These are phyloP conservation scores for Boeremia lycopersici DNA, from an alignment of 2,329 filamentous ascomycete genomes.

Conservation along the genomic window DNA sequence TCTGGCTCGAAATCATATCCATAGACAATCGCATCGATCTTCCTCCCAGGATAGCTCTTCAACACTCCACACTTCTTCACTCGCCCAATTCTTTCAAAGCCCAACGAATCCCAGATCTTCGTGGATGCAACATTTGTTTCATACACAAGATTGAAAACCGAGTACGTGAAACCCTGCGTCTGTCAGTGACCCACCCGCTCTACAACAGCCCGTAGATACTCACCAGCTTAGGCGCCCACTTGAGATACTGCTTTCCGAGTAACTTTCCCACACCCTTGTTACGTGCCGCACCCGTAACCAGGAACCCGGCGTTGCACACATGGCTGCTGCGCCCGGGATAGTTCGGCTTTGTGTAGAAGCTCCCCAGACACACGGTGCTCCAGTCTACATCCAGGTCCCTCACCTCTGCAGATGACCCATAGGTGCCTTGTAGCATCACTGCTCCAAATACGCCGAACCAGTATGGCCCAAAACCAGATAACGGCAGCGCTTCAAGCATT, in stretches of 20 bases:
- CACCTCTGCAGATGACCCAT: constrained; percentile 57
- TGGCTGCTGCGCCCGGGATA: constrained; percentile 86
- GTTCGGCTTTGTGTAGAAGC: constrained; percentile 81
- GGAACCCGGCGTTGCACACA: constrained; percentile 67
- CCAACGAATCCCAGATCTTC: constrained; percentile 53
- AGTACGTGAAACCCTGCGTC: constrained; percentile 75
- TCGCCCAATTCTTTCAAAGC: constrained; percentile 84
- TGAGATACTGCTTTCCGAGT: constrained; percentile 52
- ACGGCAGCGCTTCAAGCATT: constrained; percentile 74
- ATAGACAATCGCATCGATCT: constrained; percentile 18
- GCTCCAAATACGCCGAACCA: constrained; percentile 89
- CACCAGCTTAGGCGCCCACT: constrained; percentile 52
- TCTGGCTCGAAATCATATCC: constrained; percentile 18
- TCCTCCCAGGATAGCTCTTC: constrained; percentile 16
- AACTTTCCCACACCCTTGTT: constrained; percentile 51
- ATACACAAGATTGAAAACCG: constrained; percentile 88
- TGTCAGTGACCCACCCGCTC: not conserved
- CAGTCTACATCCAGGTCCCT: constrained; percentile 52
- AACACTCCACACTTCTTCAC: constrained; percentile 55
- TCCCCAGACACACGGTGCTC: constrained; percentile 77
- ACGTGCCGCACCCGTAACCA: constrained; percentile 47
- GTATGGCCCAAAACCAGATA: constrained; percentile 75
- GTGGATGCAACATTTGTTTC: constrained; percentile 86
- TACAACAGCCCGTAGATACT: not conserved
- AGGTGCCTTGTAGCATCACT: constrained; percentile 79